phyloP scores from a whole-genome alignment of 495 filamentous ascomycete genomes.

The Clavariopsis aquatica region DNA sequence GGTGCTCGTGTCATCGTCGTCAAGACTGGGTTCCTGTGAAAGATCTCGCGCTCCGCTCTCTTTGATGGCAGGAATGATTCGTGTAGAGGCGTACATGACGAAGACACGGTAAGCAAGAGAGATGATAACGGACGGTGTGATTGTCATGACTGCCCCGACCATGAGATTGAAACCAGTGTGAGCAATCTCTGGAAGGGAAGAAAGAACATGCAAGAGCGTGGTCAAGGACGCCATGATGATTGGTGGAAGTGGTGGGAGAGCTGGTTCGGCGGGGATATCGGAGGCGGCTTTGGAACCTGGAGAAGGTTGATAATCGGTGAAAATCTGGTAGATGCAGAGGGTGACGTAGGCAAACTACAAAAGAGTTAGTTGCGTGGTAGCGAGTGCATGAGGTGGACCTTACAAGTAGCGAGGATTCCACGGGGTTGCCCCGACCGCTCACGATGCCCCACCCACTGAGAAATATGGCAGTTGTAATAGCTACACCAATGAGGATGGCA shows the following conservation, averaged over 20 bases:
- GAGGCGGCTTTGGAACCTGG: constrained; percentile 54
- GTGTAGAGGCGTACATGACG: constrained; percentile 92
- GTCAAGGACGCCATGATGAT: constrained; percentile 99
- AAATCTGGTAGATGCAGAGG: constrained; percentile 97
- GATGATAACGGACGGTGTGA: constrained; percentile 92
- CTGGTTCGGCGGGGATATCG: constrained; percentile 59
- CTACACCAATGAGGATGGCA: constrained; percentile 86
- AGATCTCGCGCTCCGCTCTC: constrained; percentile 81
- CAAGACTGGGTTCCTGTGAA: constrained; percentile 76
- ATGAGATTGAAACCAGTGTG: constrained; percentile 85
- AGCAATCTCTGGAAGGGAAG: constrained; percentile 76
- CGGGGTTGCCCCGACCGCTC: constrained; percentile 89
- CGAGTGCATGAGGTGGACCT: constrained; percentile 11
- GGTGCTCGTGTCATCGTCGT: constrained; percentile 80
- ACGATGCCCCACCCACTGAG: constrained; percentile 92
- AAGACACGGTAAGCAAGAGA: constrained; percentile 88
- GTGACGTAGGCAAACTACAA: constrained; percentile 86
- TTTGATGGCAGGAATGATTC: constrained; percentile 90
- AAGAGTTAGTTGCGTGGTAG: not conserved
- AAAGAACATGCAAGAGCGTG: constrained; percentile 81
- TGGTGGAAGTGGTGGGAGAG: constrained; percentile 91
- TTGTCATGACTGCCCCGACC: constrained; percentile 83
- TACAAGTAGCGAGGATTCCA: constrained; percentile 85
- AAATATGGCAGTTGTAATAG: constrained; percentile 87
- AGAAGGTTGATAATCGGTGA: constrained; percentile 93